A percentile compares a stretch with the other conserved stretches of the same genome.
These are phyloP conservation scores for Eruca vesicaria DNA, from an alignment of 441 rosid genomes.

Conservation along the genomic window DNA sequence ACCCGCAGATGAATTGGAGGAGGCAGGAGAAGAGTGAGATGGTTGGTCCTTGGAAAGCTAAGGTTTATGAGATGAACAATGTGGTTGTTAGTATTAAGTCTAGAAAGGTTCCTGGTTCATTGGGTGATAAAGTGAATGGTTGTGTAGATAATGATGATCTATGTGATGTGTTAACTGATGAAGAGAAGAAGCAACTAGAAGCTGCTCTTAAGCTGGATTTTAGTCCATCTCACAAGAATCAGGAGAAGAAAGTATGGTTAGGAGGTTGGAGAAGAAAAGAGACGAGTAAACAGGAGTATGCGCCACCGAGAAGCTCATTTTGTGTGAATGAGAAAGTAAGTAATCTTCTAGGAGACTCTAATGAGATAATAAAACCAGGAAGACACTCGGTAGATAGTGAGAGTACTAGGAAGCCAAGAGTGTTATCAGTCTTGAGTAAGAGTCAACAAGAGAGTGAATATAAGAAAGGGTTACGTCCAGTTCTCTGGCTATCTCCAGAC, in stretches of 20 bases:
- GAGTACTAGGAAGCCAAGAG: conserved; percentile 55
- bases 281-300: conserved; percentile 50
- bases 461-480: conserved; percentile 91
- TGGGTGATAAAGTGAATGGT: conserved; percentile 68
- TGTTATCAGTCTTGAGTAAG: conserved; percentile 36
- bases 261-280: conserved; percentile 92
- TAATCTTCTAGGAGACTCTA: conserved; percentile 70
- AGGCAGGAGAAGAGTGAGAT: conserved; percentile 89
- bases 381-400: conserved; percentile 89
- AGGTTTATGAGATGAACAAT: conserved; percentile 96
- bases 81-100: conserved; percentile 95
- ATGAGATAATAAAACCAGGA: conserved; percentile 67
- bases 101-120: conserved; percentile 71
- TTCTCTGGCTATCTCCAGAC: conserved; percentile 83
- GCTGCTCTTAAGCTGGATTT: conserved; percentile 79
- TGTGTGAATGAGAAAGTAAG: conserved; percentile 89
- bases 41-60: conserved; percentile 90
- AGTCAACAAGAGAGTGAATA: conserved; percentile 81
- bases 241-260: conserved; percentile 95
- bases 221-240: conserved; percentile 54
- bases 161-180: conserved; percentile 72
- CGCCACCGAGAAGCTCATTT: conserved; percentile 78
- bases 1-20: conserved; percentile 93
- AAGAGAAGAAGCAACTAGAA: conserved; percentile 89
- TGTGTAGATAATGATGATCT: conserved; percentile 45